Percentiles rank a stretch among this genome's conserved stretches.
Evolutionary conservation across 306 rosid genomes (phyloP).

Genomic region (Quercus variabilis): DNA sequence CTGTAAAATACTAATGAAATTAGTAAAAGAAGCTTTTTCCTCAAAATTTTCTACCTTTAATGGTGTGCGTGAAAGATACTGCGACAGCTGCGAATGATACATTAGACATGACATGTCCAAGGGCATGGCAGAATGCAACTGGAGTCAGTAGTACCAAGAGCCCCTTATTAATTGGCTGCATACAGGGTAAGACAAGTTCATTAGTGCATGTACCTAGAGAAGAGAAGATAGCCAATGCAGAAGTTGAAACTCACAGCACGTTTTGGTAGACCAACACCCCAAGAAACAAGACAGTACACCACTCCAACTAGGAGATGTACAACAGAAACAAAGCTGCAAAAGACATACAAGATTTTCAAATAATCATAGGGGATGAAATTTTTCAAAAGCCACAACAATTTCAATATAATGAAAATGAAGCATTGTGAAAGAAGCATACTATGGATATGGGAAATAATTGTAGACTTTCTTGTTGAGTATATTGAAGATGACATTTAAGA

Average conservation of each 20-base stretch:
- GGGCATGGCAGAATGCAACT: conserved; percentile 84
- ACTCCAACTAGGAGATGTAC: conserved; percentile 89
- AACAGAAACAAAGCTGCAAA: conserved; percentile 83
- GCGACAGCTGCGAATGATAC: conserved; percentile 98
- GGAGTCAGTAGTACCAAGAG: conserved; percentile 71
- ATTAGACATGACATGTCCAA: conserved; percentile 94
- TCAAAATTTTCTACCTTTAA: conserved; percentile 54
- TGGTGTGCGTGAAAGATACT: conserved; percentile 90
- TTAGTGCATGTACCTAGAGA: neutral
- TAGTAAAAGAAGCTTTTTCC: neutral
- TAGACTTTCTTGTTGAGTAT: conserved; percentile 95
- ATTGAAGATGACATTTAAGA: conserved; percentile 89
- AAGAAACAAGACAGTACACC: conserved; percentile 70
- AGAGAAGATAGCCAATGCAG: neutral
- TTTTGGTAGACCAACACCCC: conserved; percentile 89
- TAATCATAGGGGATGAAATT: neutral
- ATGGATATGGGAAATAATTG: conserved; percentile 94
- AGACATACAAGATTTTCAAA: neutral
- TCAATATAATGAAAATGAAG: neutral
- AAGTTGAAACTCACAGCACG: conserved; percentile 68
- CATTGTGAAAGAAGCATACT: conserved; percentile 41
- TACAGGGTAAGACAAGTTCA: neutral
- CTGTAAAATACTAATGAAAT: neutral
- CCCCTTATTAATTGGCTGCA: conserved; percentile 48
- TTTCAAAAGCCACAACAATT: neutral